Base-by-base conservation (phyloP, 805 yeast genomes). In the Kazachstania martiniae region DNA sequence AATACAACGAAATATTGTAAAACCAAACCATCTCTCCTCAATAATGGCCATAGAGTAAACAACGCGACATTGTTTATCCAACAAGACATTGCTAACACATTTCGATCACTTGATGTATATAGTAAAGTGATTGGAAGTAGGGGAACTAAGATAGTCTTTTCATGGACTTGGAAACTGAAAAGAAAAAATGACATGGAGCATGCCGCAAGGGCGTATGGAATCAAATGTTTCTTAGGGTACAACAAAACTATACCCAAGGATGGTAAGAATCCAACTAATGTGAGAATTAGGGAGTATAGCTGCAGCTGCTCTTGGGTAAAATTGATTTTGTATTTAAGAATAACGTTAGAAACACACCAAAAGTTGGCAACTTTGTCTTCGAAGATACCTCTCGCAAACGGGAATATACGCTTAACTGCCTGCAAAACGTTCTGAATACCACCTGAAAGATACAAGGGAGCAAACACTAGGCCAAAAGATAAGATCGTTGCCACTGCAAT, bases 281-380 rank as follows among this genome's bases (percentile, higher is more conserved):
- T 82, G 1, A 72, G 51, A 0, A 63, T 28, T 23, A 80, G 52
- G 1, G 91, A 73, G 5, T 72, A 40, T 18, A 62, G 47, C 38
- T 83, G 82, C 28, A 91, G 63, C 44, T 80, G 71, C 10, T 62
- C 58, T 12, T 66, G 63, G 2, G 72, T 52, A 47, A 81, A 78
- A 0, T 66, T 31, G 4, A 58, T 46, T 41, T 71, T 74, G 49
- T 84, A 78, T 53, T 89, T 89, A 51, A 87, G 54, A 8, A 85
- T 40, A 1, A 80, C 63, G 53, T 91, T 91, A 1, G 86, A 63
- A n/a, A 94, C 78, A 56, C 97, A 87, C 99, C 99, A 91, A 48
- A 91, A 80, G 51, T 87, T 91, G 25, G 95, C 95, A 12, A 91
- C 97, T 53, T 91, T 91, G 52, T 91, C 97, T 55, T 91, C 98